Percentiles rank a stretch among this genome's conserved stretches.
Evolutionary conservation across 2,329 filamentous ascomycete genomes (phyloP).

Genomic region (Aspergillus nomiae): DNA sequence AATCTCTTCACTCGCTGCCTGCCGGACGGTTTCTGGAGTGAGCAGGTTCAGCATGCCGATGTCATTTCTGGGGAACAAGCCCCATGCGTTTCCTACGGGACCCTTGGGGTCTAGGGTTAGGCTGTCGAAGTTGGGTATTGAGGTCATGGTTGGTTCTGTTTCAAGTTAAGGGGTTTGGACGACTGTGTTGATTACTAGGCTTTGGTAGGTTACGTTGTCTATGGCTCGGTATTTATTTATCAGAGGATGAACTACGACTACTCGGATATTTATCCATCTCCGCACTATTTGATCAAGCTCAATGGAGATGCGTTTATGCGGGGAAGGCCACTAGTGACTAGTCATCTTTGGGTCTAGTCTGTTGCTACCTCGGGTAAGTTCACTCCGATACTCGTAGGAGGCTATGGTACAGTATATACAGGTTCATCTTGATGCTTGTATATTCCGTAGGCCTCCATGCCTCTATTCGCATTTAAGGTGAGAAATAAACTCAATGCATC

Average conservation of each 20-base stretch:
- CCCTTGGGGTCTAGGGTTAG: slow-evolving; percentile 55
- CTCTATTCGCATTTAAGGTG: background rate
- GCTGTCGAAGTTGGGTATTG: slow-evolving; percentile 41
- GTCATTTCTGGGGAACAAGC: slow-evolving; percentile 54
- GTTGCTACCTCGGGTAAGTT: background rate
- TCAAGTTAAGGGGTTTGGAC: background rate
- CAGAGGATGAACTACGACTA: background rate
- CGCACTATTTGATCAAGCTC: slow-evolving; percentile 1
- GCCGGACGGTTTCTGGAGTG: slow-evolving; percentile 47
- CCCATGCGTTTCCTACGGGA: slow-evolving; percentile 59
- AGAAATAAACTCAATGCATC: background rate
- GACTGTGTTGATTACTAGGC: background rate
- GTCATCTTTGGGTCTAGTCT: background rate
- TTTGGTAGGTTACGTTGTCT: background rate
- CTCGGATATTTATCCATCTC: slow-evolving; percentile 15
- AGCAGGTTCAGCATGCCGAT: slow-evolving; percentile 59
- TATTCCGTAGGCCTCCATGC: background rate
- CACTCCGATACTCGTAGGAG: background rate
- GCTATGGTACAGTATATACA: background rate
- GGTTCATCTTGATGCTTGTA: background rate
- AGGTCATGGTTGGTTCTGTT: background rate
- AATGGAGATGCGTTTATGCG: background rate
- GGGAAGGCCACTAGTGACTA: background rate
- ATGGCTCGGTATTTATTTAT: background rate
- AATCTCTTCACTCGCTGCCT: slow-evolving; percentile 50